Percentiles rank a stretch among this genome's conserved stretches.
Evolutionary conservation across 225 moss, liverwort and hornwort genomes (phyloP).

Genomic region (Sphagnum tenellum): DNA sequence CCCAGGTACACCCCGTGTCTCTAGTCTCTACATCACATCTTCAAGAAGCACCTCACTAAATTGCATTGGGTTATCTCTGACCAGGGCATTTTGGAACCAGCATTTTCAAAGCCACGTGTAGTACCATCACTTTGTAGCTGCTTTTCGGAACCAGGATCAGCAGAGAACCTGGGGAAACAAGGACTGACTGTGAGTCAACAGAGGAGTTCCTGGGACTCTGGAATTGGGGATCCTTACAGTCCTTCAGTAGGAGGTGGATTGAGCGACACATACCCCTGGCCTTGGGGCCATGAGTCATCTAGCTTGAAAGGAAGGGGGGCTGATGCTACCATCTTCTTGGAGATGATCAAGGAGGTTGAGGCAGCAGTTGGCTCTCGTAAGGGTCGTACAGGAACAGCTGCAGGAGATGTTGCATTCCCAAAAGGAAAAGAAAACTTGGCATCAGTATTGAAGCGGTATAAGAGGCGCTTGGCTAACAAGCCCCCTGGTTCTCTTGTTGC

Average conservation of each 20-base stretch:
- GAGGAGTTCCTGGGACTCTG: too few species aligned
- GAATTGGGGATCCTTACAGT: too few species aligned
- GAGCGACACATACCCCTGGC: constrained; percentile 26
- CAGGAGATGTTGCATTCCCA: constrained; percentile 88
- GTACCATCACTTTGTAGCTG: constrained; percentile 52
- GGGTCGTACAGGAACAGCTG: constrained; percentile 86
- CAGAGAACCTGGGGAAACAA: constrained; percentile 30
- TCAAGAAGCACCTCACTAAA: too few species aligned
- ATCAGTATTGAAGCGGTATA: constrained; percentile 81
- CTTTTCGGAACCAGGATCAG: constrained; percentile 29
- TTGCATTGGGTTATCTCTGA: not conserved
- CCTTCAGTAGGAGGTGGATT: too few species aligned
- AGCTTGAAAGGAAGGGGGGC: constrained; percentile 53
- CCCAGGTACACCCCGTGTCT: too few species aligned
- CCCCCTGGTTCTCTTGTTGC: constrained; percentile 30
- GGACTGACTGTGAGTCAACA: not conserved
- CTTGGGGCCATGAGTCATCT: constrained; percentile 61
- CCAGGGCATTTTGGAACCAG: constrained; percentile 88
- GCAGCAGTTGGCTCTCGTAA: constrained; percentile 73
- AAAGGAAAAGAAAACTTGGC: constrained; percentile 93
- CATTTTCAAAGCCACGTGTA: constrained; percentile 66
- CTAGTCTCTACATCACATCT: too few species aligned
- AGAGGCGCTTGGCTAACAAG: constrained; percentile 61
- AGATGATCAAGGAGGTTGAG: constrained; percentile 91
- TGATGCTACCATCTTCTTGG: constrained; percentile 57